Conservation (phyloP, 208 protist species). For the Naegleria lovaniensis region DNA sequence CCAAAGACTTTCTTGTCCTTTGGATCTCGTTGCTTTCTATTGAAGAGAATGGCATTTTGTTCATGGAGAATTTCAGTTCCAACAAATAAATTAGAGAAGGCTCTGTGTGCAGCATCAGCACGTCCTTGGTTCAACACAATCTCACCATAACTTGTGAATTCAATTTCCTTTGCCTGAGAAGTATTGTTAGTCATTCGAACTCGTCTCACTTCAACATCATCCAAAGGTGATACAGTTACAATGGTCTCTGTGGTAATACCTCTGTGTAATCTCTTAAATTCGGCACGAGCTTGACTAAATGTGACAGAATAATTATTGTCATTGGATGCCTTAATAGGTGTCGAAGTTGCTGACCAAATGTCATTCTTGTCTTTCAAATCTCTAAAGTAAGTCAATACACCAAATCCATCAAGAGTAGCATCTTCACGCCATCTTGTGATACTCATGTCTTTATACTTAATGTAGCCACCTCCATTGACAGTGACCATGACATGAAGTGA, state of each 20-base stretch:
- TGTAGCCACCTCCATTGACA: constrained; percentile 1
- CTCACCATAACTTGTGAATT: constrained; percentile 24
- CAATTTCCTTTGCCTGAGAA: background rate
- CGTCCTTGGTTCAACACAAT: constrained; percentile 11
- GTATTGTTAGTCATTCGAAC: constrained; percentile 3
- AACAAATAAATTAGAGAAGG: constrained; percentile 17
- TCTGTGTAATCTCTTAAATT: constrained; percentile 17
- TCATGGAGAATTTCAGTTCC: constrained; percentile 1
- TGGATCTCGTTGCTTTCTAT: background rate
- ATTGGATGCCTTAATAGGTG: background rate
- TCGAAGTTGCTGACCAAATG: constrained; percentile 4
- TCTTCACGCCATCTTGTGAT: constrained; percentile 21
- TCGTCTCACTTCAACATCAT: constrained; percentile 25
- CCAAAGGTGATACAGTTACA: background rate
- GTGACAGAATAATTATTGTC: background rate
- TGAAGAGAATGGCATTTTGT: background rate
- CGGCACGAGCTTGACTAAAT: constrained; percentile 5
- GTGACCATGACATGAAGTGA: background rate
- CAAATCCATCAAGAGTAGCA: constrained; percentile 17
- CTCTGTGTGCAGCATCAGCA: constrained; percentile 20
- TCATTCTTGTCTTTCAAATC: background rate
- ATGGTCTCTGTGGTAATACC: background rate
- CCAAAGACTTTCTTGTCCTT: background rate
- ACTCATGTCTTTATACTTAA: background rate
- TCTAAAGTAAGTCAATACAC: background rate